Percentiles rank a stretch among this genome's conserved stretches.
Conservation (phyloP, 1,139 yeast genomes). For the Blastobotrys serpentis region DNA sequence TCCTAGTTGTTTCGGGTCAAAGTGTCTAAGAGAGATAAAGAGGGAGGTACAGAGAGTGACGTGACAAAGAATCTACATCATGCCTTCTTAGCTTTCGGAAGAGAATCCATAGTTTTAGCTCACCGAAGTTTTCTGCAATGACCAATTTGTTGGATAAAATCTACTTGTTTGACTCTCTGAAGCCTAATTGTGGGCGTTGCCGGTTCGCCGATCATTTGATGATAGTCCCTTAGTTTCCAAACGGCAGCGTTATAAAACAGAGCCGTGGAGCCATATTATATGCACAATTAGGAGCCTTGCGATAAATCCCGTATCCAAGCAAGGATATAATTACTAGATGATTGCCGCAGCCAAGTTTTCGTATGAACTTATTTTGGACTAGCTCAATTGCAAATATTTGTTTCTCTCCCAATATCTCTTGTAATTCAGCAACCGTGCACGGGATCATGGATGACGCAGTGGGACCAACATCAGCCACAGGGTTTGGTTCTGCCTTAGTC, state of each 20-base stretch:
- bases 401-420: conserved; percentile 10
- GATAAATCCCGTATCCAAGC: conserved; percentile 7
- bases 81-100: too few relatives aligned
- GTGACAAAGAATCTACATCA: too few relatives aligned
- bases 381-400: neutral
- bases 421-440: conserved; percentile 14
- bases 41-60: too few relatives aligned
- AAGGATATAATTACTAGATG: neutral
- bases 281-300: neutral
- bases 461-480: neutral
- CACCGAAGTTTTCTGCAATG: too few relatives aligned
- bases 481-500: conserved; percentile 12
- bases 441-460: neutral
- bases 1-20: too few relatives aligned
- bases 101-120: too few relatives aligned
- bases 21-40: too few relatives aligned
- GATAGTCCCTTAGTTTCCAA: neutral
- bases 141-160: too few relatives aligned
- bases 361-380: neutral
- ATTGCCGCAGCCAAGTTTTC: neutral
- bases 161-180: too few relatives aligned
- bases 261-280: neutral
- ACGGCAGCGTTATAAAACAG: neutral
- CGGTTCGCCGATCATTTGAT: neutral
- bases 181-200: too few relatives aligned